Conservation (phyloP, 148 eudicot species). For the Tetragonia tetragonoides region DNA sequence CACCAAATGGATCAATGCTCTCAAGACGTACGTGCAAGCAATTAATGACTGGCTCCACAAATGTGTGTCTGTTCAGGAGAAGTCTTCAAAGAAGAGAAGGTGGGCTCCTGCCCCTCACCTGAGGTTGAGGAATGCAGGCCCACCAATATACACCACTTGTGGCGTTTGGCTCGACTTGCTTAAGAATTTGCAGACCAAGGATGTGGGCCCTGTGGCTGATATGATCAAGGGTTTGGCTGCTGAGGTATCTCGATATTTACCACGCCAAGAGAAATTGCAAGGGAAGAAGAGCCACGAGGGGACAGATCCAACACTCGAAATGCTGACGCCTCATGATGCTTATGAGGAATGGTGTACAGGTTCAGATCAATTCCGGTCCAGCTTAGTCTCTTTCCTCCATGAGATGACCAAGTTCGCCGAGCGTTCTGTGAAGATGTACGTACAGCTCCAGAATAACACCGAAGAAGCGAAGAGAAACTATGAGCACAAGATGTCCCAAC, state of each 20-base stretch:
- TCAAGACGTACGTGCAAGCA: conserved; percentile 55
- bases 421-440: conserved; percentile 56
- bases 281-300: conserved; percentile 43
- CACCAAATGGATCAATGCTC: conserved; percentile 71
- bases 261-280: conserved; percentile 73
- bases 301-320: conserved; percentile 28
- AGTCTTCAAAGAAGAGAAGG: conserved; percentile 44
- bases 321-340: conserved; percentile 38
- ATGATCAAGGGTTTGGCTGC: conserved; percentile 54
- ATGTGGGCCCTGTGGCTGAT: conserved; percentile 42
- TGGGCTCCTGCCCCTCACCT: conserved; percentile 27
- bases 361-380: conserved; percentile 43
- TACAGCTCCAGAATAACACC: conserved; percentile 49
- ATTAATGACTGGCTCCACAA: conserved; percentile 76
- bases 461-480: conserved; percentile 52
- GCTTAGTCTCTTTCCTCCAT: conserved; percentile 53
- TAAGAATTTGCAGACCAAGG: conserved; percentile 40
- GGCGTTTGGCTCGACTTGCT: conserved; percentile 73
- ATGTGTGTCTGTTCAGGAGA: conserved; percentile 50
- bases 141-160: conserved; percentile 77
- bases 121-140: conserved; percentile 46
- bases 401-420: conserved; percentile 56
- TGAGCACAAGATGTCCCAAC: conserved; percentile 43
- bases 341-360: conserved; percentile 44
- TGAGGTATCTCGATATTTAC: conserved; percentile 55